Evolutionary conservation across 2,329 filamentous ascomycete species (phyloP), one percentile per base, ranked within the genome.

Genomic region (Clonostachys sp.): DNA sequence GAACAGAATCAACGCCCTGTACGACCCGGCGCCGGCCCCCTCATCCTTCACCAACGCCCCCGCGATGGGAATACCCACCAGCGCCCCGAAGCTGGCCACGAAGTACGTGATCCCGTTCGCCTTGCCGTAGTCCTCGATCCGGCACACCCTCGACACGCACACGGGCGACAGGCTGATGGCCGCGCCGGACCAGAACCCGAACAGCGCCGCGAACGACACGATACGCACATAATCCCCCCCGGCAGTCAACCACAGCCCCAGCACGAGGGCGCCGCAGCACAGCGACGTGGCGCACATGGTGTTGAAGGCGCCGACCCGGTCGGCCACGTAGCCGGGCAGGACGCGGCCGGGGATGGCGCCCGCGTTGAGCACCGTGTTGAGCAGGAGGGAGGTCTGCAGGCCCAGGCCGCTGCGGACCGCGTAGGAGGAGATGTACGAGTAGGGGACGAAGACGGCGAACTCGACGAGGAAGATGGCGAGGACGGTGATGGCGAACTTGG

Each of bases 121-220:
- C 35, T 83, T 71, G 0, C 86, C 86, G 52, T 87, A 87, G 44
- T 87, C 72, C 51, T 84, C 77, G 1, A 83, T 87, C 20, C 77
- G 74, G 62, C 86, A 89, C 2, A 89, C 72, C 61, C 86, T 81
- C 0, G 83, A 83, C 2, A 90, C 74, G 51, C 86, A 89, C 1
- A 89, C 86, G 0, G 87, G 86, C 0, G 84, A 86, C 44, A 90
- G 60, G 6, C 76, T 81, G 56, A 90, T 88, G 49, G 86, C 86
- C 34, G 77, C 80, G 0, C 87, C 87, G 14, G 78, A 84, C n/a
- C 78, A 82, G 57, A 90, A 87, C 0, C 87, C 87, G 60, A 89
- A 88, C 2, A 87, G 58, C 2, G 84, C 61, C 0, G 78, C 72
- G 55, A 86, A 89, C 2, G 80, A 70, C 45, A 86, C 72, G 0